Conservation (phyloP, 2,329 filamentous ascomycete genomes). For the Coccinonectria pachysandricola region DNA sequence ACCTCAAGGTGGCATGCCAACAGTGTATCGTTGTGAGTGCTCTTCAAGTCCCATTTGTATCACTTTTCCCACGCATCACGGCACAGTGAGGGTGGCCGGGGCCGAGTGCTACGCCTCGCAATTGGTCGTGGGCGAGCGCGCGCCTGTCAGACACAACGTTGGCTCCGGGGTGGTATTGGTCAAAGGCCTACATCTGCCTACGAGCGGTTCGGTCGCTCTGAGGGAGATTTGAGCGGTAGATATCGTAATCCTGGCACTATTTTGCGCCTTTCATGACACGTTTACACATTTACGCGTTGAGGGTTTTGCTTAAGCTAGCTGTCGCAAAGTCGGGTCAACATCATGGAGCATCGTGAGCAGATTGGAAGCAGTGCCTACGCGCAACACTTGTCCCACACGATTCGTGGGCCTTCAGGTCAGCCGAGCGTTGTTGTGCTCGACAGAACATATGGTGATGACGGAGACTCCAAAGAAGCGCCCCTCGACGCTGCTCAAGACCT, state of each 20-base stretch:
- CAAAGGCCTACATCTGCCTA: constrained; percentile 9
- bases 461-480: constrained; percentile 4
- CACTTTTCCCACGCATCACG: constrained; percentile 9
- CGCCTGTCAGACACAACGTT: constrained; percentile 15
- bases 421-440: constrained; percentile 16
- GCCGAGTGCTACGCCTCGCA: constrained; percentile 10
- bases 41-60: too few relatives aligned
- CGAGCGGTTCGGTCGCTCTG: constrained; percentile 6
- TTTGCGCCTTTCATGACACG: too few relatives aligned
- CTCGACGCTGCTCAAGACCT: constrained; percentile 32
- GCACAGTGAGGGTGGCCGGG: constrained; percentile 10
- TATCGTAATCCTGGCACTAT: too few relatives aligned
- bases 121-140: constrained; percentile 12
- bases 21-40: too few relatives aligned
- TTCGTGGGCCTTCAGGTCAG: constrained; percentile 9
- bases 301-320: too few relatives aligned
- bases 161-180: constrained; percentile 11
- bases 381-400: constrained; percentile 12
- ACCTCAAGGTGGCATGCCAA: too few relatives aligned
- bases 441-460: constrained; percentile 10
- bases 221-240: too few relatives aligned
- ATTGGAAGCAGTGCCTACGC: too few relatives aligned
- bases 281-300: too few relatives aligned
- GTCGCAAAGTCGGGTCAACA: too few relatives aligned
- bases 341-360: too few relatives aligned